Base-by-base conservation (phyloP, 805 yeast genomes). In the Candida nonsorbophila region DNA sequence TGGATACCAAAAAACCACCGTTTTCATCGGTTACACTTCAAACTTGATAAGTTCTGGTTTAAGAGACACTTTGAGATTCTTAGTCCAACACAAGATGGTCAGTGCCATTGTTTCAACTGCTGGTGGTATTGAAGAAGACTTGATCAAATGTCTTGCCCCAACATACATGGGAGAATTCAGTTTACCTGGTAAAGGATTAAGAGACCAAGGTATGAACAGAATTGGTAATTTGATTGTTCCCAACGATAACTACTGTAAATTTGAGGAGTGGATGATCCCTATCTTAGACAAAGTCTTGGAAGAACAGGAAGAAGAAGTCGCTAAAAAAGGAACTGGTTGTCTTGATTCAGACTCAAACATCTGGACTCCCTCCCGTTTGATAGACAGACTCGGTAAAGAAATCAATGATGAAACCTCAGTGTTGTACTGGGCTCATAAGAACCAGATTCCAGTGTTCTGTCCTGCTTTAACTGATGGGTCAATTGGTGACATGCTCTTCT, bases 231-330 rank as follows among this genome's bases (percentile, higher is more conserved):
- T 92, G 56, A 70, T 92, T 44, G 97, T 92, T 29, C 99, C 99
- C 33, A 92, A 92, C 55, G 98, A 92, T 56, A 92, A 92, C 65
- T 92, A 92, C 67, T 90, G 97, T 67, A 79, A 77, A 52, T 92
- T 92, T 52, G 99, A 92, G 62, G 98, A 94, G 57, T 92, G 98
- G 98, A 84, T 94, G 43, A 94, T 92, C 19, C 99, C 99, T 20
- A 73, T 92, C 32, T 70, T 92, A 49, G 95, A 87, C 51, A 75
- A 67, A 25, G 77, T 88, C 77, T 69, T 88, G 32, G 83, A 82
- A 45, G 99, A 92, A 58, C 97, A 90, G 59, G 85, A 84, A 44
- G 77, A 55, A 30, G 77, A 72, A 36, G 77, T 77, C 41, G 58
- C 53, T 25, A 46, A 45, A 28, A 45, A 53, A 21, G 85, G 84